Conservation (phyloP, 306 rosid genomes). For the Prunus padus region DNA sequence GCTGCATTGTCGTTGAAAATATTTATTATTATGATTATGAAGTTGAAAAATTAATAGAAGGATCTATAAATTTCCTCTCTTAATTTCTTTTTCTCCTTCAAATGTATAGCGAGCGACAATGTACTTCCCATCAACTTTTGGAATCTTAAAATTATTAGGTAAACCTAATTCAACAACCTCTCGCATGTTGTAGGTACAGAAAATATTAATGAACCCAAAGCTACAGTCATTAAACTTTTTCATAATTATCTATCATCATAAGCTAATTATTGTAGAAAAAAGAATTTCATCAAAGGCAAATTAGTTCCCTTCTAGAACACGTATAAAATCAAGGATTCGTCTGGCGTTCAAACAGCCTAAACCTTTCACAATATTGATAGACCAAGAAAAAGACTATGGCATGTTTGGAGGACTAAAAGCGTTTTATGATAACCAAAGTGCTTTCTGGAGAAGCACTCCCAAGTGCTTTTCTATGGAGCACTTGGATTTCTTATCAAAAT, state of each 20-base stretch:
- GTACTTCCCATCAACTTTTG: background rate
- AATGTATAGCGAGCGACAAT: background rate
- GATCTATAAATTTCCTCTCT: background rate
- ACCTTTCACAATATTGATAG: background rate
- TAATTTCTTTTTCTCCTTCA: background rate
- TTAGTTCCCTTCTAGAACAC: background rate
- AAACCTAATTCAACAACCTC: slow-evolving; percentile 36
- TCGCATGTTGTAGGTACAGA: slow-evolving; percentile 12
- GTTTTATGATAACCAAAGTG: fast-evolving
- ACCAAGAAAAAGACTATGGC: background rate
- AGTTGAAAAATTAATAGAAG: background rate
- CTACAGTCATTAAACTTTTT: background rate
- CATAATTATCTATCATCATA: background rate
- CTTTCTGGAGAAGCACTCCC: too few relatives aligned
- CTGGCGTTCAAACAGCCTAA: background rate
- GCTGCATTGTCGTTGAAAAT: background rate
- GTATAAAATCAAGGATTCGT: background rate
- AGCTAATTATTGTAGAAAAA: background rate
- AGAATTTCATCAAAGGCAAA: background rate
- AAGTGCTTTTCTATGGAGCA: too few relatives aligned
- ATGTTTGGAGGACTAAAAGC: too few relatives aligned
- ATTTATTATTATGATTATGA: too few relatives aligned
- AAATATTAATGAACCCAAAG: slow-evolving; percentile 8
- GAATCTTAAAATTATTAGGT: slow-evolving; percentile 17
- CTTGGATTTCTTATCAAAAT: too few relatives aligned